A percentile compares a stretch with the other conserved stretches of the same genome.
Conservation (phyloP, 306 rosid species). For the Betula pendula region DNA sequence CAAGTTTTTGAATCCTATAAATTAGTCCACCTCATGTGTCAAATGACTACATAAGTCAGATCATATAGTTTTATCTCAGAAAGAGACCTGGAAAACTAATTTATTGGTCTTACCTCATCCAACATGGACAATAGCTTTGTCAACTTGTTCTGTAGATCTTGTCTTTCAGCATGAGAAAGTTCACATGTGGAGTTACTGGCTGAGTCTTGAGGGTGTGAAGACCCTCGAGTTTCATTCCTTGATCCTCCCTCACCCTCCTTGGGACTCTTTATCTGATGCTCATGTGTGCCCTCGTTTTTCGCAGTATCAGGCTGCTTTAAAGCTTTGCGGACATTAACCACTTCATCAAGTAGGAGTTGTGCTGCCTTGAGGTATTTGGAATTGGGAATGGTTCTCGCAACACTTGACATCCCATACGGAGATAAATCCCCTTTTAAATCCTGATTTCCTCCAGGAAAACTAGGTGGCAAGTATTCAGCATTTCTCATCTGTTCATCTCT, state of each 20-base stretch:
- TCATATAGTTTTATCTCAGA: constrained; percentile 1
- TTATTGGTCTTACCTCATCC: constrained; percentile 59
- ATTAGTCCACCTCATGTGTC: not conserved
- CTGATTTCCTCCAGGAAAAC: constrained; percentile 47
- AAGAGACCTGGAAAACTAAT: not conserved
- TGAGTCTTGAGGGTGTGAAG: constrained; percentile 48
- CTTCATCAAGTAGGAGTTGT: constrained; percentile 78
- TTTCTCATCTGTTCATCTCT: constrained; percentile 53
- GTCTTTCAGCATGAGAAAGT: constrained; percentile 74
- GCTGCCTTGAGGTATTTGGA: constrained; percentile 74
- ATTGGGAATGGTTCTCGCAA: constrained; percentile 53
- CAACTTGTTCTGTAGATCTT: constrained; percentile 70
- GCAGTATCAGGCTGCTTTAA: constrained; percentile 39
- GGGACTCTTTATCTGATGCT: constrained; percentile 31
- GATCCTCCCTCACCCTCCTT: constrained; percentile 49
- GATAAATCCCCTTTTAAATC: constrained; percentile 54
- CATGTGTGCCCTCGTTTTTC: constrained; percentile 43
- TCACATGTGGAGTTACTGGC: constrained; percentile 46
- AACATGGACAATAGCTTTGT: constrained; percentile 72
- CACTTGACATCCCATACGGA: constrained; percentile 45
- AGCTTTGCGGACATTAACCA: constrained; percentile 65
- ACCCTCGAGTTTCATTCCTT: constrained; percentile 45
- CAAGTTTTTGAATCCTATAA: not conserved
- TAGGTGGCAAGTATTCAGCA: constrained; percentile 44
- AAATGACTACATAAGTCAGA: constrained; percentile 3